These are phyloP conservation scores for Solanum neorickii DNA, from an alignment of 257 asterid genomes.

Conservation along the genomic window DNA sequence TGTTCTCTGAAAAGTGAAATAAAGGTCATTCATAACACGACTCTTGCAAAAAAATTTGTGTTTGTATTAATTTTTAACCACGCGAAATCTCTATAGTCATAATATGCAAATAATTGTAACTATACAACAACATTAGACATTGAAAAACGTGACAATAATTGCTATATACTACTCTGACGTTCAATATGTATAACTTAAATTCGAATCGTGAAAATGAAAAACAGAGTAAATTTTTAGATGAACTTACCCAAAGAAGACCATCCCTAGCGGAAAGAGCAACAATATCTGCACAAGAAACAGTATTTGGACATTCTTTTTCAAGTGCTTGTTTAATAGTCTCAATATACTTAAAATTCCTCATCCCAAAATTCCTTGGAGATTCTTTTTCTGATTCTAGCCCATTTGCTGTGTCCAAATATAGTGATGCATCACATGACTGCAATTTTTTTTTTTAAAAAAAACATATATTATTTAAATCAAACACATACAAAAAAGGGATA, in stretches of 20 bases:
- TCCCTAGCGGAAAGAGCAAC: constrained; percentile 79
- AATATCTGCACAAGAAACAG: constrained; percentile 85
- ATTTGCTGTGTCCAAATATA: constrained; percentile 34
- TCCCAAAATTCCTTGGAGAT: constrained; percentile 44
- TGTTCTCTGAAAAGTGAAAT: not conserved
- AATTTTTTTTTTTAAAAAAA: not conserved
- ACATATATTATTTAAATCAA: not conserved
- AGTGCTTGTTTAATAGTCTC: constrained; percentile 49
- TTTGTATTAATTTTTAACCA: too few species aligned
- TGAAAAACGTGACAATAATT: not conserved
- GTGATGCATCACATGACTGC: constrained; percentile 85
- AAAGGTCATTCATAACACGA: not conserved
- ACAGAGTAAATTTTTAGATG: not conserved
- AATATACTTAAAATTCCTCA: constrained; percentile 64
- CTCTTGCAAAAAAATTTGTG: not conserved
- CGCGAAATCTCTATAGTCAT: too few species aligned
- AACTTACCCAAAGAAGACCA: constrained; percentile 48
- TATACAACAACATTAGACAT: not conserved
- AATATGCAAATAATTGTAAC: not conserved
- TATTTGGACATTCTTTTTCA: constrained; percentile 50
- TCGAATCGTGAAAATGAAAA: accelerated
- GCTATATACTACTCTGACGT: not conserved
- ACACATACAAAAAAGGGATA: not conserved
- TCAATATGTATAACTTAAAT: not conserved
- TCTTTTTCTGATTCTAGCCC: constrained; percentile 52